Base-by-base conservation (phyloP, 345 rosid genomes). In the Pistacia integerrima region DNA sequence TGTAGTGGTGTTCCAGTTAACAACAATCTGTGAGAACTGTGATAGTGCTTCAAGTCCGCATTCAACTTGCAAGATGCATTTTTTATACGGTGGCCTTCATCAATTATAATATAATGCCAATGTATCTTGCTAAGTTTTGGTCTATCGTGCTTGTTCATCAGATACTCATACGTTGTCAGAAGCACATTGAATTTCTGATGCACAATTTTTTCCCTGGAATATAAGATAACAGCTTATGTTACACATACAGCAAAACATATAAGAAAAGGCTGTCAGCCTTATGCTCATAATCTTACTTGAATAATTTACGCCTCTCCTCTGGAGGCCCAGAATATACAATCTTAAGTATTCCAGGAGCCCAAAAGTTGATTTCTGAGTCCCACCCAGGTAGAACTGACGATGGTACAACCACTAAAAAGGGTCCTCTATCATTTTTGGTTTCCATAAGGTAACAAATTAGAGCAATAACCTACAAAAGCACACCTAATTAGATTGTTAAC, bases 41-140 rank as follows among this genome's bases (percentile, higher is more conserved):
- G 87, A 83, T 94, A 94, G 86, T 91, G 93, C 86, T 91, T 94
- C 85, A 94, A 83, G 30, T 94, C 98, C 20, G 98, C 96, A 87
- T 94, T 94, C 85, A 94, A 85, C 87, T 94, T 94, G 89, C 98
- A 94, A 73, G 98, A 94, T 69, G 98, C 98, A 88, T 94, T 94
- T 84, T 94, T 94, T 60, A 94, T 94, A 76, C 98, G 94, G 81
- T 94, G 98, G 48, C 98, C 98, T 87, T 94, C 98, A 83, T 94
- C 98, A 80, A 94, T 94, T 82, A 94, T 90, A 69, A 94, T 86
- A 80, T 94, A 94, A 78, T 88, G 98, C 98, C 98, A 94, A 70
- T 90, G 92, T 82, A 94, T 66, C 75, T 94, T 92, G 82, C 97
- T 88, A 70, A 92, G 82, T 81, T 94, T 94, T 65, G 98, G 96